A percentile compares a stretch with the other conserved stretches of the same genome.
Evolutionary conservation across 306 rosid genomes (phyloP).

Genomic region (Lathyrus tuberosus): DNA sequence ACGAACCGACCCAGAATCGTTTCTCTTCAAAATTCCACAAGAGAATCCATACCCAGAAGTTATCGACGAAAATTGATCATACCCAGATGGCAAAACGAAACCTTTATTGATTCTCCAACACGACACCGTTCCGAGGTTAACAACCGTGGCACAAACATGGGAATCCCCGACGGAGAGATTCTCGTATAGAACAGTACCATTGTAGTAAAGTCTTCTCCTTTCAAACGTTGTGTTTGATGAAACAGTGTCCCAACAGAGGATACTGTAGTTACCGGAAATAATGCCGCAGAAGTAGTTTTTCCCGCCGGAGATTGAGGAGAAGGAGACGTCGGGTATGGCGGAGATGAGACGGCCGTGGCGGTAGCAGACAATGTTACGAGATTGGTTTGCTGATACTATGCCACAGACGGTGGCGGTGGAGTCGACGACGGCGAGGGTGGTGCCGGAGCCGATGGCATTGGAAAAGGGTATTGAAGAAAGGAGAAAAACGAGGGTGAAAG

Average conservation of each 20-base stretch:
- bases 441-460: slow-evolving; percentile 72
- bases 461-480: slow-evolving; percentile 21
- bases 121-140: slow-evolving; percentile 47
- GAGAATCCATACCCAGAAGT: slow-evolving; percentile 88
- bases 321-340: slow-evolving; percentile 57
- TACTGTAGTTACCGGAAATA: slow-evolving; percentile 64
- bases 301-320: slow-evolving; percentile 81
- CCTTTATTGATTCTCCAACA: slow-evolving; percentile 60
- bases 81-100: slow-evolving; percentile 39
- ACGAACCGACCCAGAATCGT: slow-evolving; percentile 43
- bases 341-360: slow-evolving; percentile 42
- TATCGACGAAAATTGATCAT: slow-evolving; percentile 52
- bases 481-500: slow-evolving; percentile 17
- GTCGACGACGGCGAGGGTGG: slow-evolving; percentile 69
- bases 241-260: slow-evolving; percentile 79
- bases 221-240: slow-evolving; percentile 22
- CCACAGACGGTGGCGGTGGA: slow-evolving; percentile 73
- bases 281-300: slow-evolving; percentile 68
- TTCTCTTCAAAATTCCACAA: slow-evolving; percentile 62
- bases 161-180: slow-evolving; percentile 68
- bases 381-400: slow-evolving; percentile 49
- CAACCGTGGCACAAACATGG: slow-evolving; percentile 72
- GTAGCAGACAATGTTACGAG: slow-evolving; percentile 65
- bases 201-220: slow-evolving; percentile 53
- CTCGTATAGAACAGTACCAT: slow-evolving; percentile 51